Base-by-base conservation (phyloP, 2,329 filamentous ascomycete genomes). In the Fusarium piperis region DNA sequence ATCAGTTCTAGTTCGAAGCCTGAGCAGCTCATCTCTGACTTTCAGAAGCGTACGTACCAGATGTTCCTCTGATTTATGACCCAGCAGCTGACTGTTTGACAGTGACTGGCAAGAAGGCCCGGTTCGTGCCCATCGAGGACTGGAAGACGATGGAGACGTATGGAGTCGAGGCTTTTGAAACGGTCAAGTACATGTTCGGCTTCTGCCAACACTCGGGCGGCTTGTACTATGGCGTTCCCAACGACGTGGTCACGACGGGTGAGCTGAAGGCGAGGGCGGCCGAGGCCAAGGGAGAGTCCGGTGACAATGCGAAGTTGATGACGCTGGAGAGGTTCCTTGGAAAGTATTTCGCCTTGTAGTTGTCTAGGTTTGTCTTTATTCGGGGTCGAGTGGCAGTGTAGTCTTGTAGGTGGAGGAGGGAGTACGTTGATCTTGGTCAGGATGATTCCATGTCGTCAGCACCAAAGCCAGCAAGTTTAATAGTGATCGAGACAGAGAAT, bases 101-200 rank as follows among this genome's bases (percentile, higher is more conserved):
- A 78, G 81, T 74, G 13, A 81, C 75, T 0, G 77, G 77, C 16
- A 78, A 79, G 65, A 78, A 79, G 66, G 64, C 79, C 7, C 79
- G 78, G 1, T 81, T 76, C 57, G 61, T 76, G 6, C 70, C 76
- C 3, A 68, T 81, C 26, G 76, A 78, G 38, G 70, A 79, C 48
- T 81, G 80, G 80, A 73, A 73, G 62, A 62, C 70, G 3, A 73
- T 82, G 61, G 74, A 81, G 56, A 81, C 78, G 3, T 77, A 78
- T 38, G 80, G 78, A 0, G 72, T 77, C 2, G 68, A 69, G 12
- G 71, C 75, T n/a, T 74, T 81, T n/a, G 78, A 81, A 59, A 81
- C 80, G 10, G 76, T 79, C 61, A 81, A 81, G 66, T 70, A 76
- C 48, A 79, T 82, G 73, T 82, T 81, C 62, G 77, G 77, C 11